Evolutionary conservation across 768 basidiomycete genomes (phyloP), one percentile per base, ranked within the genome.

Genomic region (Trametes elegans): DNA sequence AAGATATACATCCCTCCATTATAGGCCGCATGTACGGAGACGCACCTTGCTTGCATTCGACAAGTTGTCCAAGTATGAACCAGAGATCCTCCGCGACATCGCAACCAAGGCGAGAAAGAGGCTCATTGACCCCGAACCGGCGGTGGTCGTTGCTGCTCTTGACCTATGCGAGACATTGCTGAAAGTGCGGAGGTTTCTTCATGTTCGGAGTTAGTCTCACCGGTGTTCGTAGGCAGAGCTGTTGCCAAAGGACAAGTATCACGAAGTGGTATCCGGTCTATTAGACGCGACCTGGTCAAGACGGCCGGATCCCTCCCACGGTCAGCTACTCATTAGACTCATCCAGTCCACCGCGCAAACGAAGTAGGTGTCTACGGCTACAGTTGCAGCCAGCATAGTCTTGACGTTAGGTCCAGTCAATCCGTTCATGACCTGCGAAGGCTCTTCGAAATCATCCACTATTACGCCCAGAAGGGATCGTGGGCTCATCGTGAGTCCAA

Each of bases 21-120:
- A 6, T 48, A 91, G 89, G 29, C 64, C 73, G 8, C 74, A 77
- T 60, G 75, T 92, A 43, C 83, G 82, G 34, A 76, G 83, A 56
- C 80, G 87, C 40, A 78, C 85, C 10, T 66, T 90, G 35, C 69
- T 83, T 29, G 84, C 83, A 2, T 79, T 82, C 59, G 74, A 79
- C 38, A 71, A 76, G 11, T 71, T 91, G 21, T 79, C 82, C 10
- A 65, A 55, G 41, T 65, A 70, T 38, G 79, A 83, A 28, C 58
- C 73, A 4, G 76, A 78, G 21, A 64, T 84, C 18, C 61, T 88
- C 41, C 69, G 70, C 35, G 70, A 70, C 36, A 72, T 81, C 7
- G 68, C 73, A 21, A 59, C 63, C 19, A 74, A 70, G 46, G 57
- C 80, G 11, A 29, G 73, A 28, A 74, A 68, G 53, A 70, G 79